phyloP scores from a whole-genome alignment of 2,329 filamentous ascomycete species.

The Grosmannia huntii region DNA sequence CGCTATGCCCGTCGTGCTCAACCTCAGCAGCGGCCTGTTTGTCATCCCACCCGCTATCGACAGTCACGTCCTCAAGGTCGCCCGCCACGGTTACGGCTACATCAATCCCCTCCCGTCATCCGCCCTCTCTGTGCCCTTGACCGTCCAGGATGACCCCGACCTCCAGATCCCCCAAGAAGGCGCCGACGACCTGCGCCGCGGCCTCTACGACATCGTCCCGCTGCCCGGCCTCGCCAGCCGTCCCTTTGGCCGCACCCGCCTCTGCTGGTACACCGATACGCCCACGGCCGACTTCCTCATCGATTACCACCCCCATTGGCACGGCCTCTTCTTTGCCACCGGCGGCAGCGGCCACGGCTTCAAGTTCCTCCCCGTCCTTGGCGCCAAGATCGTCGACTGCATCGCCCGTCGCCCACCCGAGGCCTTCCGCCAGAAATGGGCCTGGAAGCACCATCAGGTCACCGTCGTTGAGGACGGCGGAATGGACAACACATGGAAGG shows the following conservation, averaged over 20 bases:
- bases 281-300: slow-evolving; percentile 58
- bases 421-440: slow-evolving; percentile 45
- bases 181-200: slow-evolving; percentile 45
- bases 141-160: slow-evolving; percentile 34
- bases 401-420: slow-evolving; percentile 31
- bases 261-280: slow-evolving; percentile 72
- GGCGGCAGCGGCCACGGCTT: slow-evolving; percentile 54
- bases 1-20: slow-evolving; percentile 59
- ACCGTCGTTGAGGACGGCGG: neutral
- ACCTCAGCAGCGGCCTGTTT: slow-evolving; percentile 60
- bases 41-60: slow-evolving; percentile 50
- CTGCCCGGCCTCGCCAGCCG: slow-evolving; percentile 39
- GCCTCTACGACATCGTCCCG: slow-evolving; percentile 48
- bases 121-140: slow-evolving; percentile 26
- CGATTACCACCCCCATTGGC: slow-evolving; percentile 51
- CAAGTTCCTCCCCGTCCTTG: slow-evolving; percentile 57
- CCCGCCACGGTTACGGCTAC: slow-evolving; percentile 58
- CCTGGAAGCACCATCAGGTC: slow-evolving; percentile 43
- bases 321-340: slow-evolving; percentile 46
- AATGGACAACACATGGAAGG: slow-evolving; percentile 15
- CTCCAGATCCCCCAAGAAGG: slow-evolving; percentile 46
- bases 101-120: slow-evolving; percentile 31
- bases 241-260: slow-evolving; percentile 46
- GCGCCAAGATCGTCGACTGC: slow-evolving; percentile 46
- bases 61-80: slow-evolving; percentile 51